phyloP scores from a whole-genome alignment of 495 filamentous ascomycete genomes.

The Aspergillus heteromorphus region DNA sequence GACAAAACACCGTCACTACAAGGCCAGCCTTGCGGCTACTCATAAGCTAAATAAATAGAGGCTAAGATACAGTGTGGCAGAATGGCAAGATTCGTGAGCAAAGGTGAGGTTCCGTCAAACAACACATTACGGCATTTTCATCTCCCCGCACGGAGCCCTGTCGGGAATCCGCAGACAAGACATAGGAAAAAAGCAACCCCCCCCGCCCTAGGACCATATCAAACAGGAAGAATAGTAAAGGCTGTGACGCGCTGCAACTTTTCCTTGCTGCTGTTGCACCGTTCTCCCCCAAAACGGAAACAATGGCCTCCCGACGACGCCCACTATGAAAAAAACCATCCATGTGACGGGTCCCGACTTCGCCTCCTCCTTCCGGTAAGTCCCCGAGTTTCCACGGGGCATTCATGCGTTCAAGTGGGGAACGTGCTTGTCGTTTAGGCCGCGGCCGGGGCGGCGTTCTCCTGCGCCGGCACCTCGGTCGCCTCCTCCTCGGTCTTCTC shows the following conservation, averaged over 20 bases:
- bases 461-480: slow-evolving; percentile 35
- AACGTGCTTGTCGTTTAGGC: slow-evolving; percentile 29
- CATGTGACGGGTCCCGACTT: slow-evolving; percentile 12
- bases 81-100: slow-evolving; percentile 42
- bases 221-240: slow-evolving; percentile 18
- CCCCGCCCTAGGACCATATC: slow-evolving; percentile 14
- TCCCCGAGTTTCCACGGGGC: slow-evolving; percentile 3
- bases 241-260: slow-evolving; percentile 6
- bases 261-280: background rate
- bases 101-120: slow-evolving; percentile 19
- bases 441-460: slow-evolving; percentile 28
- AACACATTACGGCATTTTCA: slow-evolving; percentile 21
- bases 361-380: background rate
- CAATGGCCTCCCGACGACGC: background rate
- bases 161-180: slow-evolving; percentile 11
- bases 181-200: slow-evolving; percentile 7
- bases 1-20: slow-evolving; percentile 14
- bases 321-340: slow-evolving; percentile 12
- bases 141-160: slow-evolving; percentile 9
- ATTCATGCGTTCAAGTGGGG: slow-evolving; percentile 17
- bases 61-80: slow-evolving; percentile 45
- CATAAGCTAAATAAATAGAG: slow-evolving; percentile 44
- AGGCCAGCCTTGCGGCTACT: slow-evolving; percentile 31
- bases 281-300: background rate
- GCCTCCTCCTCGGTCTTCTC: slow-evolving; percentile 43